Conservation (phyloP, 768 basidiomycete species). For the Heimioporus sp. region DNA sequence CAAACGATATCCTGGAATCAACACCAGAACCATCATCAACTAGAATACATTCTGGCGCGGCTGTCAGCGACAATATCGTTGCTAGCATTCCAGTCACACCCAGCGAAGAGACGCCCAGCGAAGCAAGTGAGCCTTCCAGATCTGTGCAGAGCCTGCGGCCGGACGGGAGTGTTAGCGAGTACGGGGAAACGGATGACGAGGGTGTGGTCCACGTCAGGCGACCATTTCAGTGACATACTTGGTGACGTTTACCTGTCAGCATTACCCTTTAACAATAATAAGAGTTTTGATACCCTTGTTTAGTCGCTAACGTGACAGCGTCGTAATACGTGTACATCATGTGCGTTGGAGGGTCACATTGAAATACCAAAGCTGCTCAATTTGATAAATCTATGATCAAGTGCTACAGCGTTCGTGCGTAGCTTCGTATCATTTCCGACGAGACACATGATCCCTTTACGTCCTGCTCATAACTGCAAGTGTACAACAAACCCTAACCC, state of each 20-base stretch:
- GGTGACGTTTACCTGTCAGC: slow-evolving; percentile 1
- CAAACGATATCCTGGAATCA: slow-evolving; percentile 18
- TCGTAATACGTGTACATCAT: slow-evolving; percentile 12
- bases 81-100: slow-evolving; percentile 28
- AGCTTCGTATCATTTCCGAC: too few relatives aligned
- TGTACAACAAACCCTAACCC: too few relatives aligned
- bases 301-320: slow-evolving; percentile 5
- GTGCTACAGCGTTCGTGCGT: too few relatives aligned
- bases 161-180: slow-evolving; percentile 62
- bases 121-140: slow-evolving; percentile 24
- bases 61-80: slow-evolving; percentile 27
- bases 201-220: slow-evolving; percentile 77
- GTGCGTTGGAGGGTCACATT: slow-evolving; percentile 6
- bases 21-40: slow-evolving; percentile 18
- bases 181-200: slow-evolving; percentile 82
- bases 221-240: slow-evolving; percentile 34
- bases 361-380: not conserved
- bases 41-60: slow-evolving; percentile 1
- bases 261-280: slow-evolving; percentile 1
- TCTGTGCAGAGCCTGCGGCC: slow-evolving; percentile 36
- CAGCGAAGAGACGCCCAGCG: slow-evolving; percentile 25
- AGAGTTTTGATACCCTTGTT: slow-evolving; percentile 25
- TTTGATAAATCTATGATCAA: too few relatives aligned
- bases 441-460: too few relatives aligned
- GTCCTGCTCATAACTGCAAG: too few relatives aligned